phyloP scores from a whole-genome alignment of 2,329 filamentous ascomycete species.

The Escovopsis sp. region DNA sequence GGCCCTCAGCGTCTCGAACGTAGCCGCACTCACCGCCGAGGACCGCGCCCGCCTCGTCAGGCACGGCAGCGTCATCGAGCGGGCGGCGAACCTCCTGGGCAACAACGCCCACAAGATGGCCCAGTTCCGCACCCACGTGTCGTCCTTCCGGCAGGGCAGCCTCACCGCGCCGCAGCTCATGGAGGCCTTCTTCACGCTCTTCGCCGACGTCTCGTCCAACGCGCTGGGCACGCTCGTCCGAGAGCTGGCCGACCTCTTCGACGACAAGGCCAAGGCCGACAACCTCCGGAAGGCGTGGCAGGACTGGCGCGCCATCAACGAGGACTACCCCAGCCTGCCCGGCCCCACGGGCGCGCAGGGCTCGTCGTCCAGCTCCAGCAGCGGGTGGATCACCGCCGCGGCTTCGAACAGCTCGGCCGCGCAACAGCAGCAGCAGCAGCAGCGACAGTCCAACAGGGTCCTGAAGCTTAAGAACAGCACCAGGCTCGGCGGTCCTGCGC shows the following conservation, averaged over 20 bases:
- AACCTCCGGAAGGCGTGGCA: slow-evolving; percentile 74
- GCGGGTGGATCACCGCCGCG: slow-evolving; percentile 46
- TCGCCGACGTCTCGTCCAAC: slow-evolving; percentile 59
- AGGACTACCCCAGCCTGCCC: slow-evolving; percentile 84
- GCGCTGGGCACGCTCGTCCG: slow-evolving; percentile 81
- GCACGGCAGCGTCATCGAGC: slow-evolving; percentile 73
- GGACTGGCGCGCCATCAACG: slow-evolving; percentile 89
- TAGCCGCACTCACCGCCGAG: slow-evolving; percentile 48
- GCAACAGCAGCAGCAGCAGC: slow-evolving; percentile 16
- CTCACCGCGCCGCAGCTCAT: slow-evolving; percentile 64
- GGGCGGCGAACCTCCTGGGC: slow-evolving; percentile 65
- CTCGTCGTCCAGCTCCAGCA: slow-evolving; percentile 33
- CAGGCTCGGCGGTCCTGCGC: slow-evolving; percentile 24
- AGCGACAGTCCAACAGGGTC: slow-evolving; percentile 34
- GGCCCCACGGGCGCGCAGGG: slow-evolving; percentile 56
- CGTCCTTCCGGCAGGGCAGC: slow-evolving; percentile 56
- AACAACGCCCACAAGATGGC: slow-evolving; percentile 62
- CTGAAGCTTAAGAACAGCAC: slow-evolving; percentile 46
- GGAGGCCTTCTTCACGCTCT: slow-evolving; percentile 75
- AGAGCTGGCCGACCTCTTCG: slow-evolving; percentile 85
- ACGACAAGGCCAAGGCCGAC: slow-evolving; percentile 61
- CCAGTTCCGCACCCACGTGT: slow-evolving; percentile 67
- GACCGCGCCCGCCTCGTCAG: slow-evolving; percentile 69
- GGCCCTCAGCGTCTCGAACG: slow-evolving; percentile 35
- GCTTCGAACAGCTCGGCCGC: slow-evolving; percentile 23